phyloP scores from a whole-genome alignment of 305 asterid species.

The Nicotiana rustica region DNA sequence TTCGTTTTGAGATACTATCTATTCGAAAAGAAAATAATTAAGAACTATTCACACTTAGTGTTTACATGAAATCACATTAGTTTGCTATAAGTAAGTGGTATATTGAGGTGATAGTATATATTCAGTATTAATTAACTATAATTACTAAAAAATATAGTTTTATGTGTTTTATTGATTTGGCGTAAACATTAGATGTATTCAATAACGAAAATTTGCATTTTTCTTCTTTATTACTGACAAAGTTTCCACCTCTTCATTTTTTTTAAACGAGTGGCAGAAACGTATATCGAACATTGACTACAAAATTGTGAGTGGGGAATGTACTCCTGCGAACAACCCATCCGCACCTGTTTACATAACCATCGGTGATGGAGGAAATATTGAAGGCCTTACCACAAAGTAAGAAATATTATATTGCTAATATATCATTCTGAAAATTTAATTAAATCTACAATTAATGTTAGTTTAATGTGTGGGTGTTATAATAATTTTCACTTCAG shows the following conservation, averaged over 20 bases:
- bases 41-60: neutral
- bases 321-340: slow-evolving; percentile 27
- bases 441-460: neutral
- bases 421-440: neutral
- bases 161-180: no score
- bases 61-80: neutral
- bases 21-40: neutral
- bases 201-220: no score
- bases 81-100: no score
- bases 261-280: neutral
- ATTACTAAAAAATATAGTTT: no score
- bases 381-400: slow-evolving; percentile 35
- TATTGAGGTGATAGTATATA: no score
- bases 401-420: neutral
- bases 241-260: neutral
- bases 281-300: slow-evolving; percentile 35
- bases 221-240: no score
- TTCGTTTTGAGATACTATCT: neutral
- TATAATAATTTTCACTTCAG: neutral
- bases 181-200: no score
- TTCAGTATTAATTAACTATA: no score
- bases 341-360: slow-evolving; percentile 38
- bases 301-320: slow-evolving; percentile 30
- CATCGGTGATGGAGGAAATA: slow-evolving; percentile 40
- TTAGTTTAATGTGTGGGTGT: neutral